Evolutionary conservation across 371 early-diverging fungal species (phyloP).

Genomic region (Apophysomyces trapeziformis): DNA sequence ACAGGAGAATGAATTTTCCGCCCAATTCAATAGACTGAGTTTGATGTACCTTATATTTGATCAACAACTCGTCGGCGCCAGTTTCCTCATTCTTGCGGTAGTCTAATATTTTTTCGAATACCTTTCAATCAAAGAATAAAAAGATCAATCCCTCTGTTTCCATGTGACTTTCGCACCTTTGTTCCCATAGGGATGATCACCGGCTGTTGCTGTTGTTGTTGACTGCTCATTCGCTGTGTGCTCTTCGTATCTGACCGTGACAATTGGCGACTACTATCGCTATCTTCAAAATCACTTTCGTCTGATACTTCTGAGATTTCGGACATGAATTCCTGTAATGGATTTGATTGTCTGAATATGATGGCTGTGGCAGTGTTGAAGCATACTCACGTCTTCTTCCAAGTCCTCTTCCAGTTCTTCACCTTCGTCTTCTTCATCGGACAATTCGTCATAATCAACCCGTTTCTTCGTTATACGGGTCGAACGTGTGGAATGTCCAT

Average conservation of each 20-base stretch:
- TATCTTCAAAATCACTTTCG: constrained; percentile 32
- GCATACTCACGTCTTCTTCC: constrained; percentile 25
- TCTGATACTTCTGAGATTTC: constrained; percentile 26
- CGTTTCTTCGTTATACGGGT: constrained; percentile 31
- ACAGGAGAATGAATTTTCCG: not conserved
- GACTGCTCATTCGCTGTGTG: constrained; percentile 13
- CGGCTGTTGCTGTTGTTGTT: constrained; percentile 58
- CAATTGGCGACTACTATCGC: constrained; percentile 12
- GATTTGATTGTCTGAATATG: not conserved
- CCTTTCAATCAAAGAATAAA: constrained; percentile 22
- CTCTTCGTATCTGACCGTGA: constrained; percentile 15
- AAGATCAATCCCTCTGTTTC: constrained; percentile 1
- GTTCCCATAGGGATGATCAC: constrained; percentile 79
- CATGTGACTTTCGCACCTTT: constrained; percentile 30
- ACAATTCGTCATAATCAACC: constrained; percentile 45
- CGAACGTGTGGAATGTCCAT: constrained; percentile 4
- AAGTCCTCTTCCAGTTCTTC: constrained; percentile 2
- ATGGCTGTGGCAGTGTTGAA: not conserved
- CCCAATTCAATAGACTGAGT: not conserved
- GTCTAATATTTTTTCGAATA: constrained; percentile 71
- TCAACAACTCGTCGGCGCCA: constrained; percentile 52
- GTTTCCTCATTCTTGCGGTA: constrained; percentile 53
- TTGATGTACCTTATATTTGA: constrained; percentile 74
- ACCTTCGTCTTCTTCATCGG: constrained; percentile 36
- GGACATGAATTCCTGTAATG: constrained; percentile 26